Evolutionary conservation across 1,284 basidiomycete genomes (phyloP).

Genomic region (Malassezia furfur): DNA sequence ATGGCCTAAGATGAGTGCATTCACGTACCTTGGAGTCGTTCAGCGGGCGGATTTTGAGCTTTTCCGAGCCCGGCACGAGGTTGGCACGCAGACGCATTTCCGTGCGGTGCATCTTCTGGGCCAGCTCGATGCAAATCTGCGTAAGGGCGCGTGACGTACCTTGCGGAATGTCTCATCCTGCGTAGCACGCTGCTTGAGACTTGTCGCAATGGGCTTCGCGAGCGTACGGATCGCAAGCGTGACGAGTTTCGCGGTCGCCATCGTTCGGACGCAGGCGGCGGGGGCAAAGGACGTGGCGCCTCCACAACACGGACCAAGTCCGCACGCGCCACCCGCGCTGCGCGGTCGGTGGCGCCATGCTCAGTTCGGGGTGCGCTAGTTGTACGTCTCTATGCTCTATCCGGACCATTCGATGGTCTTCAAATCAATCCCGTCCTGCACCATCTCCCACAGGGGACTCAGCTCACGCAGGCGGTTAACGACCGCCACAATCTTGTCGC

Average conservation of each 20-base stretch:
- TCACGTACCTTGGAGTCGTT: conserved; percentile 35
- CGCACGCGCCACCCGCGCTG: background rate
- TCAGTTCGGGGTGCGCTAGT: background rate
- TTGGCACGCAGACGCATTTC: conserved; percentile 39
- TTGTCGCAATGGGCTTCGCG: conserved; percentile 45
- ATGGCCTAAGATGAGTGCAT: conserved; percentile 16
- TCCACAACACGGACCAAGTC: too few species aligned
- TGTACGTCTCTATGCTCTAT: background rate
- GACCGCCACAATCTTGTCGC: conserved; percentile 74
- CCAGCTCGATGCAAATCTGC: conserved; percentile 37
- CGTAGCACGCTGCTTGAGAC: conserved; percentile 39
- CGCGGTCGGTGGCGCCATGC: background rate
- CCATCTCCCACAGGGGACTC: conserved; percentile 50
- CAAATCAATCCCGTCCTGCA: conserved; percentile 69
- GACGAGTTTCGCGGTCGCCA: conserved; percentile 44
- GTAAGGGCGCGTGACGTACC: conserved; percentile 9
- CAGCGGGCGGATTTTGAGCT: conserved; percentile 37
- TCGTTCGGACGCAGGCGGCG: conserved; percentile 1
- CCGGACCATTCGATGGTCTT: conserved; percentile 80
- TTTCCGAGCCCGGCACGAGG: conserved; percentile 27
- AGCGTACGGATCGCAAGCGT: conserved; percentile 41
- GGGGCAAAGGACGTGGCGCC: too few species aligned
- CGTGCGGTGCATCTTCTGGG: conserved; percentile 37
- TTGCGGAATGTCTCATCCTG: conserved; percentile 39
- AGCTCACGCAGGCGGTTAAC: conserved; percentile 69